A percentile compares a stretch with the other conserved stretches of the same genome.
Conservation (phyloP, 257 asterid genomes). For the Lithospermum erythrorhizon region DNA sequence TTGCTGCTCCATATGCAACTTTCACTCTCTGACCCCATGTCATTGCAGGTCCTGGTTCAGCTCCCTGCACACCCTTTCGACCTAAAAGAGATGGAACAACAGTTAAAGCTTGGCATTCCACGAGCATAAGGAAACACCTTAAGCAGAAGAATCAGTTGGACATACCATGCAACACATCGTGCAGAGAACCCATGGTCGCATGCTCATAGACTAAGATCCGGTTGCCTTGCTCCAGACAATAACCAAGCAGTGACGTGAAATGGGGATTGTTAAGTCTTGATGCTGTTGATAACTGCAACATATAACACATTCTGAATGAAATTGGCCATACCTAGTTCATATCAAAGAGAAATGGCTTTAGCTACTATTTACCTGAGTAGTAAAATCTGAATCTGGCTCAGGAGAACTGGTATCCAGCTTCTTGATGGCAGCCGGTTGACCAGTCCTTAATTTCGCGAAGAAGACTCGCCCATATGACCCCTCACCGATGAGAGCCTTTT, state of each 20-base stretch:
- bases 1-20: conserved; percentile 88
- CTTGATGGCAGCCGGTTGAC: conserved; percentile 55
- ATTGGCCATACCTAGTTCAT: neutral
- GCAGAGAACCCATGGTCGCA: conserved; percentile 77
- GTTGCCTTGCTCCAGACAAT: conserved; percentile 59
- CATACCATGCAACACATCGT: conserved; percentile 77
- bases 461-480: conserved; percentile 79
- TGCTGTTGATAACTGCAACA: conserved; percentile 51
- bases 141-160: neutral
- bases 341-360: neutral
- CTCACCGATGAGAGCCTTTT: conserved; percentile 56
- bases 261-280: conserved; percentile 69
- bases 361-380: conserved; percentile 37
- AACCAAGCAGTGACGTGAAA: conserved; percentile 61
- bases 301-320: neutral
- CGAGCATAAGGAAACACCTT: neutral
- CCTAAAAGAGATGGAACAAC: conserved; percentile 27
- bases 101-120: neutral
- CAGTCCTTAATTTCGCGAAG: conserved; percentile 41
- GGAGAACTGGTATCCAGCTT: conserved; percentile 59
- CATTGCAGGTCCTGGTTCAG: conserved; percentile 89
- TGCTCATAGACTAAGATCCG: conserved; percentile 59
- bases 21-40: conserved; percentile 77
- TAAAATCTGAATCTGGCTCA: conserved; percentile 58
- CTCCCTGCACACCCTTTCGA: conserved; percentile 88